Evolutionary conservation across 805 yeast genomes (phyloP), one percentile per base, ranked within the genome.

Genomic region (Groenewaldozyma salmanticensis): DNA sequence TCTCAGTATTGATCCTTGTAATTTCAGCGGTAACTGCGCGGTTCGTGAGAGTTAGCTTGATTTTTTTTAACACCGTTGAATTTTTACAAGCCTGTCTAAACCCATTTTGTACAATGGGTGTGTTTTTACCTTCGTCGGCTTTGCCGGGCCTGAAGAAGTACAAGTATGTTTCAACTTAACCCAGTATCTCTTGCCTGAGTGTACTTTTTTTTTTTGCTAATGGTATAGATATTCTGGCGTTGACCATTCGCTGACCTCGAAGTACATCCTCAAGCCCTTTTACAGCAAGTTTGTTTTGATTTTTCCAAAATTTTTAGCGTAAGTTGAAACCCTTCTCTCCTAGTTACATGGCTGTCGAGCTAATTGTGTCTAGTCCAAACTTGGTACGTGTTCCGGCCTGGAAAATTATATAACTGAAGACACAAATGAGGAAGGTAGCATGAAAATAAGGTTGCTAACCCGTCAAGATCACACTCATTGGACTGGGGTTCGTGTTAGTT

Each of bases 291-390:
- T 86, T 57, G 88, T 81, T 27, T 58, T 66, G 35, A 65, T 85
- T 27, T 85, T 88, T 64, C 97, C 97, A 2, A 42, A 71, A 46
- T 79, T 79, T 73, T 76, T 90, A 81, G 96, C 96, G 52, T 52
- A 38, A 38, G 57, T 53, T 19, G 16, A n/a, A 24, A 7, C 29
- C 7, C 29, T 24, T 9, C 29, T 24, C 29, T 13, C 7, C 11
- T 4, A 9, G 4, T 42, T 46, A 21, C 31, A 7, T 34, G 19
- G 17, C 16, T 2, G 16, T 18, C 33, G 13, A 9, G 29, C 29
- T 24, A 24, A 24, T 13, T 24, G 11, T 24, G 29, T 24, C 7
- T 9, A 42, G 47, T 18, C 47, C 47, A 13, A 43, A 43, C 34
- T 40, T 43, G 17, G 46, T 43, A 43, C 7, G 46, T 31, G 19